Conservation (phyloP, 2,329 filamentous ascomycete species). For the Dichotomopilus funicola region DNA sequence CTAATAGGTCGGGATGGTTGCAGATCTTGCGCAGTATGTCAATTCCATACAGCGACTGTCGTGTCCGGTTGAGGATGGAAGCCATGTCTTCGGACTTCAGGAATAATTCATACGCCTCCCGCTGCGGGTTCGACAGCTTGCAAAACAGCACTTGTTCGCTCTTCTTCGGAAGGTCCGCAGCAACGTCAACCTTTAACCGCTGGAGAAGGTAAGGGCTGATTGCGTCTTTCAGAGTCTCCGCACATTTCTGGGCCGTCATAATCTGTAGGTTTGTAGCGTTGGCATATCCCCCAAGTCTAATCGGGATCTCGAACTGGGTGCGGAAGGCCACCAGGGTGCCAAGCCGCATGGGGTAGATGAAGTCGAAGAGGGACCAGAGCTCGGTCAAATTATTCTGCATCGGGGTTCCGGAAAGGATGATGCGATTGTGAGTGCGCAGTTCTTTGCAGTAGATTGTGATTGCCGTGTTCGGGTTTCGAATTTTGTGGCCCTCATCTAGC, state of each 20-base stretch:
- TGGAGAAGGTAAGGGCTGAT: constrained; percentile 92
- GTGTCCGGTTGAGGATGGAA: constrained; percentile 67
- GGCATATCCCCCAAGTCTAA: constrained; percentile 86
- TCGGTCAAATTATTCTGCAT: constrained; percentile 97
- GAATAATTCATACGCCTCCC: constrained; percentile 74
- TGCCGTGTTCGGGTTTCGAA: constrained; percentile 89
- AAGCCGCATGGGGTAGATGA: constrained; percentile 91
- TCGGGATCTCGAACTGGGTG: constrained; percentile 87
- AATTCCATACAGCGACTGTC: constrained; percentile 81
- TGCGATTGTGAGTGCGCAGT: constrained; percentile 77
- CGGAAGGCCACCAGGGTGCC: constrained; percentile 88
- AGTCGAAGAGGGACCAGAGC: constrained; percentile 96
- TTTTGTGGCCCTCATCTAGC: constrained; percentile 95
- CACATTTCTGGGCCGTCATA: constrained; percentile 89
- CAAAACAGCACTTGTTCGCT: constrained; percentile 95
- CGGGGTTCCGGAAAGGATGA: constrained; percentile 92
- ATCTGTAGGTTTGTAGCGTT: constrained; percentile 93
- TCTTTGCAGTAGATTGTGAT: constrained; percentile 96
- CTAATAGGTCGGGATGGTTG: constrained; percentile 87
- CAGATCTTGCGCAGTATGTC: constrained; percentile 93
- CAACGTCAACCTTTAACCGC: constrained; percentile 87
- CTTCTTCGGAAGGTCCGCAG: constrained; percentile 88
- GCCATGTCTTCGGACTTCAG: constrained; percentile 76
- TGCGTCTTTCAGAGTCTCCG: constrained; percentile 85
- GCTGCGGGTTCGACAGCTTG: constrained; percentile 75